Percentiles rank a stretch among this genome's conserved stretches.
Conservation (phyloP, 2,329 filamentous ascomycete species). For the Microdochium paspali region DNA sequence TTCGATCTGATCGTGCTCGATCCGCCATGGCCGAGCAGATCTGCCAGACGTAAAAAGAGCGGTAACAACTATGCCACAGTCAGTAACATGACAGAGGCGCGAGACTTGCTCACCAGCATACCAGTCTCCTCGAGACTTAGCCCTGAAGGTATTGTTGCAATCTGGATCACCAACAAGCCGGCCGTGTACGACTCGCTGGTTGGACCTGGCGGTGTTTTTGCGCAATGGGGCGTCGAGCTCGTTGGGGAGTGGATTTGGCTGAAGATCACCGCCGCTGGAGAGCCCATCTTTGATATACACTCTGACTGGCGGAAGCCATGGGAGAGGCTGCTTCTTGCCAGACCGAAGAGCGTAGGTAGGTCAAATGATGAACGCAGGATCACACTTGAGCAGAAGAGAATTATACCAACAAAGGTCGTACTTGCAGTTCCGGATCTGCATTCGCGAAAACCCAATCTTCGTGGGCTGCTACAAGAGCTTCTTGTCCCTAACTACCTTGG, state of each 20-base stretch:
- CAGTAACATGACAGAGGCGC: conserved; percentile 33
- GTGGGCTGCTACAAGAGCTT: conserved; percentile 46
- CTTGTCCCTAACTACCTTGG: conserved; percentile 42
- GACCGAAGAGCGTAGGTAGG: no score
- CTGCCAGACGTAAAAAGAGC: conserved; percentile 51
- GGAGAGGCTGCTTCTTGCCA: conserved; percentile 60
- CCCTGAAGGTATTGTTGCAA: conserved; percentile 48
- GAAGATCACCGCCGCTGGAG: conserved; percentile 57
- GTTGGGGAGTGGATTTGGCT: conserved; percentile 71
- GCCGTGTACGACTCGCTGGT: conserved; percentile 46
- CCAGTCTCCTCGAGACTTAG: conserved; percentile 47
- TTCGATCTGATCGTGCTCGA: conserved; percentile 67
- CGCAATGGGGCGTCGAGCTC: conserved; percentile 55
- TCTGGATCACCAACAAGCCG: conserved; percentile 73
- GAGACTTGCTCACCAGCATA: conserved; percentile 38
- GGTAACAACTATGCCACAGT: conserved; percentile 36
- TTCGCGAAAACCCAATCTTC: conserved; percentile 68
- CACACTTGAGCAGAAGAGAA: conserved; percentile 10
- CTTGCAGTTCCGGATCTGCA: conserved; percentile 67
- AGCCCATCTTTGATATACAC: conserved; percentile 53
- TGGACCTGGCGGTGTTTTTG: conserved; percentile 48
- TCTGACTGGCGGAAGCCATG: conserved; percentile 65
- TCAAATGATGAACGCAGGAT: no score
- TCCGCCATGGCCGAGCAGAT: conserved; percentile 75
- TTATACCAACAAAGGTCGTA: conserved; percentile 45